Evolutionary conservation across 2,329 filamentous ascomycete genomes (phyloP).

Genomic region (Hymenoscyphus fructigenus): DNA sequence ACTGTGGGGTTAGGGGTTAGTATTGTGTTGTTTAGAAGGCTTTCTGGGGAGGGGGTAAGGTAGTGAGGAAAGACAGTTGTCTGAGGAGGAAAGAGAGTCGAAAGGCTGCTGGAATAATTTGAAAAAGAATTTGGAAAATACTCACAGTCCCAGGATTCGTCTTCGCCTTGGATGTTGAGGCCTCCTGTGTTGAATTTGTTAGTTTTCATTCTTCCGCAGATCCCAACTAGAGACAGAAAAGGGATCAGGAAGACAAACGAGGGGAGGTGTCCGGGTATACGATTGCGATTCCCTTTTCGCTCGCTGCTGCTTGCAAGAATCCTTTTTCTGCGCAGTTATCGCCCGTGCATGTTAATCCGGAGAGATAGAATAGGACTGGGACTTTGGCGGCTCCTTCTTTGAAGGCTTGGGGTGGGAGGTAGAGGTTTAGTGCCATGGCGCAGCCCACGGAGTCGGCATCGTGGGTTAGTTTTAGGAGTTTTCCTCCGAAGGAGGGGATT

Average conservation of each 20-base stretch:
- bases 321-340: constrained; percentile 82
- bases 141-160: constrained; percentile 88
- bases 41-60: no score
- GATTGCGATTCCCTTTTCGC: constrained; percentile 80
- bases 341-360: constrained; percentile 90
- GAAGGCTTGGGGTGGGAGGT: constrained; percentile 72
- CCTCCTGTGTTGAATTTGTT: constrained; percentile 52
- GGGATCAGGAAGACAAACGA: constrained; percentile 49
- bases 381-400: constrained; percentile 37
- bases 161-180: constrained; percentile 76
- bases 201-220: no score
- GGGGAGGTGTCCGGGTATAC: constrained; percentile 95
- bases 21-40: no score
- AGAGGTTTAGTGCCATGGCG: constrained; percentile 91
- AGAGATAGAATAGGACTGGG: constrained; percentile 89
- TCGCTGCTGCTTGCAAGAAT: constrained; percentile 85
- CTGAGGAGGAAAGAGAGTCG: no score
- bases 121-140: no score
- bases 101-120: no score
- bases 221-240: constrained; percentile 3
- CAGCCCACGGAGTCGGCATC: constrained; percentile 74
- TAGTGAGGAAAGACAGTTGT: no score
- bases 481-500: constrained; percentile 89
- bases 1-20: no score
- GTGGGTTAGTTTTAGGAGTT: constrained; percentile 92